Evolutionary conservation across 768 basidiomycete species (phyloP), one percentile per base, ranked within the genome.

Genomic region (Tephrocybe sp.): DNA sequence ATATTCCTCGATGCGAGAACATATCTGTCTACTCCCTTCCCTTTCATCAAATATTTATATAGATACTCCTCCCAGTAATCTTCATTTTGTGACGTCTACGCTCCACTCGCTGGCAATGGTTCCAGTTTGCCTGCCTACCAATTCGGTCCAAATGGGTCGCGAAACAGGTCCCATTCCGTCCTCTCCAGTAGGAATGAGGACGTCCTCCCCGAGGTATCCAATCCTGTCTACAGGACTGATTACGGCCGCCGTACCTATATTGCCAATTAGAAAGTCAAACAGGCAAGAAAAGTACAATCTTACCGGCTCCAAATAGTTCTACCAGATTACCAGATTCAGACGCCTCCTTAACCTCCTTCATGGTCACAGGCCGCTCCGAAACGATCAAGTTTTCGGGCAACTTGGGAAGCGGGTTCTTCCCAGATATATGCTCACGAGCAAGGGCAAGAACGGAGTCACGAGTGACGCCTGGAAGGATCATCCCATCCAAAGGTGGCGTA

Each of bases 401-500:
- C 13, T 77, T 75, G 3, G 72, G 50, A 15, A 90, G 64, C 1
- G 57, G 63, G 15, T 65, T 62, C 50, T 69, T 69, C 34, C 75
- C 62, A 8, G 82, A 72, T 0, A 73, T 69, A 55, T 91, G 89
- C 8, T 82, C 84, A 13, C 80, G 70, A 4, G 82, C 79, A 36
- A 98, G 84, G 0, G 75, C 60, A 31, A 97, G 78, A 35, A 90
- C 84, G 22, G 91, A 93, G 60, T 89, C 87, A 54, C 95, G 84
- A 6, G 94, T 97, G 21, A 98, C 83, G 37, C 95, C 92, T 2
- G 94, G 93, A 1, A 98, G 81, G 60, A 98, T 92, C 69, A 91
- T 87, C 42, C 94, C 93, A 63, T 89, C 92, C 52, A 97, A 71
- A 12, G 92, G 88, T 2, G 95, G 90, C 1, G 96, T 97, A 54